These are phyloP conservation scores for Vanderwaltozyma yarrowii DNA, from an alignment of 805 yeast genomes.

Conservation along the genomic window DNA sequence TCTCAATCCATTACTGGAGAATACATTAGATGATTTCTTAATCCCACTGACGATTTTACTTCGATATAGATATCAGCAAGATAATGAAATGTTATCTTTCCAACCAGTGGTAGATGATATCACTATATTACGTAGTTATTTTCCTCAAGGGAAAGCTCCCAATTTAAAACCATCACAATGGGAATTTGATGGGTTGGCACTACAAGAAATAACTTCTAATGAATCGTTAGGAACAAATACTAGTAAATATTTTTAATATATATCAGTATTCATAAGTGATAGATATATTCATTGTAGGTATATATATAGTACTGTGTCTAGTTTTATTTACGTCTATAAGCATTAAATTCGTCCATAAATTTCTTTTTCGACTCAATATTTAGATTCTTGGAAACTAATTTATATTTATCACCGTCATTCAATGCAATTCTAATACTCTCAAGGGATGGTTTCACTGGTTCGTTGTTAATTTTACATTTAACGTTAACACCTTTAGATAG, in stretches of 20 bases:
- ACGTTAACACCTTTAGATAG: conserved; percentile 13
- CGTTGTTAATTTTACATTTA: conserved; percentile 19
- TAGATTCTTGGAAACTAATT: conserved; percentile 38
- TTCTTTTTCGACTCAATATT: conserved; percentile 34
- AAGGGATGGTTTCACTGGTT: conserved; percentile 15
- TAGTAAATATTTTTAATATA: background rate
- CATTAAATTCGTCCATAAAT: conserved; percentile 27
- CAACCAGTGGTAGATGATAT: conserved; percentile 14
- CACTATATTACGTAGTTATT: conserved; percentile 6
- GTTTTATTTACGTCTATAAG: conserved; percentile 1
- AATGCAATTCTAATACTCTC: conserved; percentile 25
- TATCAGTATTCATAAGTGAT: background rate
- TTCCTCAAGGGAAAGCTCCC: conserved; percentile 23
- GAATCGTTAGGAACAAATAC: background rate
- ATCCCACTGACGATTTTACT: conserved; percentile 20
- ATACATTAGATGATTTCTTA: conserved; percentile 19
- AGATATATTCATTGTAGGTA: background rate
- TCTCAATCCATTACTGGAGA: conserved; percentile 19
- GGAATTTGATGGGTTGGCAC: conserved; percentile 8
- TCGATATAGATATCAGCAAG: conserved; percentile 20
- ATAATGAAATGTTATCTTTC: conserved; percentile 23
- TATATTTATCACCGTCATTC: conserved; percentile 39
- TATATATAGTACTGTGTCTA: no score
- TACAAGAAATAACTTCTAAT: conserved; percentile 2
- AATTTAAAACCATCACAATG: conserved; percentile 16